A percentile compares a stretch with the other conserved stretches of the same genome.
Evolutionary conservation across 2,329 filamentous ascomycete genomes (phyloP).

Genomic region (Neocucurbitaria cava): DNA sequence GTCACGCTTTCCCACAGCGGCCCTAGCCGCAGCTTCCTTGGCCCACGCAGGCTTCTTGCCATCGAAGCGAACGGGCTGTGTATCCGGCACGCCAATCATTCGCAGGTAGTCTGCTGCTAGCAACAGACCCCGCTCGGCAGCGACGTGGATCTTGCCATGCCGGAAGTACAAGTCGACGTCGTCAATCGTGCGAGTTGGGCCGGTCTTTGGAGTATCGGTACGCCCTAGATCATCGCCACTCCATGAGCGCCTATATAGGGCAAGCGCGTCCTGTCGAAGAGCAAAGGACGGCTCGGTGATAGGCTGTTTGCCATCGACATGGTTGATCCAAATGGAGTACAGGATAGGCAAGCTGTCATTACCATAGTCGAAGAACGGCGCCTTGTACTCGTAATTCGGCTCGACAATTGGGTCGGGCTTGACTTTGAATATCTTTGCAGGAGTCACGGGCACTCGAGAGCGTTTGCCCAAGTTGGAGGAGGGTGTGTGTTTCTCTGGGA

Average conservation of each 20-base stretch:
- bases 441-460: not conserved
- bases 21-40: too few species aligned
- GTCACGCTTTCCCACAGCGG: not conserved
- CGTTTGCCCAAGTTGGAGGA: too few species aligned
- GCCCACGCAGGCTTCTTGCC: constrained; percentile 24
- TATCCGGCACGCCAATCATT: constrained; percentile 18
- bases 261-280: not conserved
- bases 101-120: constrained; percentile 20
- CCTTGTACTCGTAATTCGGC: not conserved
- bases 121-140: constrained; percentile 23
- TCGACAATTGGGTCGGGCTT: not conserved
- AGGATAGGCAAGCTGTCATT: constrained; percentile 22
- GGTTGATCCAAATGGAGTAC: constrained; percentile 11
- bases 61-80: constrained; percentile 24
- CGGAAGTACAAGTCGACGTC: constrained; percentile 26
- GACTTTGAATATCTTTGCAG: not conserved
- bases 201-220: not conserved
- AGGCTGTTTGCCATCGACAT: not conserved
- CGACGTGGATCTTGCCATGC: constrained; percentile 20
- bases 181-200: constrained; percentile 8
- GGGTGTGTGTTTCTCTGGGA: not conserved
- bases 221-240: constrained; percentile 15
- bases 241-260: constrained; percentile 9
- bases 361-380: constrained; percentile 8
- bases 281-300: not conserved